Base-by-base conservation (phyloP, 768 basidiomycete genomes). In the Amanita rubescens region DNA sequence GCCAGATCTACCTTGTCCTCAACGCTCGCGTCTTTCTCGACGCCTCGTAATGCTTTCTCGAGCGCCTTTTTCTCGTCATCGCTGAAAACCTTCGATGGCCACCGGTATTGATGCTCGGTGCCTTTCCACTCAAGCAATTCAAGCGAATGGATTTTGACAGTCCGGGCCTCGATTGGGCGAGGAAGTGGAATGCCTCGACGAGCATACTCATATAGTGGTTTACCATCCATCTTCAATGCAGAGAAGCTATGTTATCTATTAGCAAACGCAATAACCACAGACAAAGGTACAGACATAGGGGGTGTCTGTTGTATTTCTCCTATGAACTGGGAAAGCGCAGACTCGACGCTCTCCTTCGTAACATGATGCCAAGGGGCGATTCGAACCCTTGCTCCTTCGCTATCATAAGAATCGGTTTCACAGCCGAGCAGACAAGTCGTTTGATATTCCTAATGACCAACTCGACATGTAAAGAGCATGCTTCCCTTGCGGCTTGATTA, bases 191-290 rank as follows among this genome's bases (percentile, higher is more conserved):
- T 89, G 7, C 89, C 89, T 63, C 86, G 77, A 2, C 96, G 83
- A 17, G 96, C 96, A 64, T 98, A 99, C 61, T 98, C 94, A 66
- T 98, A 92, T 33, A 98, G 67, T 0, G 92, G 92, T 67, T 80
- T 90, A 1, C 96, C 96, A 59, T 98, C 94, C 94, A 98, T 98
- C 69, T 98, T 98, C 33, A 98, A 75, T 1, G 96, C 96, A 9
- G 96, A 98, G 70, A 94, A 99, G 64, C 95, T 97, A 64, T 14
- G 24, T 14, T 41, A 32, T 43, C 25, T 46, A 38, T 25, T 49
- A 33, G 32, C 17, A 15, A n/a, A 22, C 43, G 20, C 19, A 19
- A 35, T 41, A 22, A 49, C 49, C 30, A 46, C 47, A 45, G 49
- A 35, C 39, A 24, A 53, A 12, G 53, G 56, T 72, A 62, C 72